A percentile compares a stretch with the other conserved stretches of the same genome.
Conservation (phyloP, 2,329 filamentous ascomycete genomes). For the Ceratocystis alfenasii region DNA sequence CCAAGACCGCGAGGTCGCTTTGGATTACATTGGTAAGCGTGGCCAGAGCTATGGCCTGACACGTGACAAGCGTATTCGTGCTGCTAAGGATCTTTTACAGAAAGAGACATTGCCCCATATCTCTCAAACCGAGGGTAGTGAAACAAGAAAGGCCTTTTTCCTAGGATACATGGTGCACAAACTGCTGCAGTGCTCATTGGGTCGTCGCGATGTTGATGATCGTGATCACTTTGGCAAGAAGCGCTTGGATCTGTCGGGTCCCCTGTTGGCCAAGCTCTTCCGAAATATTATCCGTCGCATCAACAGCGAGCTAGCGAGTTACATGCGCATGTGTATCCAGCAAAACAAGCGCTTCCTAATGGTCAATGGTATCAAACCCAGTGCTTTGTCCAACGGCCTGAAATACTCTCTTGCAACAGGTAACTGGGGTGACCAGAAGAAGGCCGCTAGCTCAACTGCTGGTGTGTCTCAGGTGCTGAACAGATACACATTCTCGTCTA, state of each 20-base stretch:
- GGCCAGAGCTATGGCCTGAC: conserved; percentile 59
- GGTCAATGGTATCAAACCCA: conserved; percentile 78
- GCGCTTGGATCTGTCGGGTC: conserved; percentile 86
- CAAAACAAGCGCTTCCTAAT: conserved; percentile 80
- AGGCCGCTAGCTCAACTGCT: conserved; percentile 84
- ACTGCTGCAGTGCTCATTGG: conserved; percentile 82
- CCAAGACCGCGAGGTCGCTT: conserved; percentile 83
- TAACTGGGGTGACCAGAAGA: conserved; percentile 99
- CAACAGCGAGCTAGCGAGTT: conserved; percentile 79
- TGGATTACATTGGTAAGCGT: conserved; percentile 92
- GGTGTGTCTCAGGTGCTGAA: conserved; percentile 98
- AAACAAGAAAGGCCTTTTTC: conserved; percentile 95
- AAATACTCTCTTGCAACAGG: conserved; percentile 96
- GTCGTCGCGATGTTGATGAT: conserved; percentile 86
- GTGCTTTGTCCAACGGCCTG: conserved; percentile 81
- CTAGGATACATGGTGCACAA: conserved; percentile 98
- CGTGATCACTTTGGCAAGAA: conserved; percentile 99
- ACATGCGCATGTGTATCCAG: conserved; percentile 86
- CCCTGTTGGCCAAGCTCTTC: conserved; percentile 91
- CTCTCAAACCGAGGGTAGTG: conserved; percentile 84
- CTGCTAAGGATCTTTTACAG: conserved; percentile 86
- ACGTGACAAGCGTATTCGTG: conserved; percentile 77
- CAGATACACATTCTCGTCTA: conserved; percentile 94
- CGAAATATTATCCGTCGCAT: conserved; percentile 82
- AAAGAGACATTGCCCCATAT: conserved; percentile 96